Conservation (phyloP, 768 basidiomycete genomes). For the Rhodotorula diobovata region DNA sequence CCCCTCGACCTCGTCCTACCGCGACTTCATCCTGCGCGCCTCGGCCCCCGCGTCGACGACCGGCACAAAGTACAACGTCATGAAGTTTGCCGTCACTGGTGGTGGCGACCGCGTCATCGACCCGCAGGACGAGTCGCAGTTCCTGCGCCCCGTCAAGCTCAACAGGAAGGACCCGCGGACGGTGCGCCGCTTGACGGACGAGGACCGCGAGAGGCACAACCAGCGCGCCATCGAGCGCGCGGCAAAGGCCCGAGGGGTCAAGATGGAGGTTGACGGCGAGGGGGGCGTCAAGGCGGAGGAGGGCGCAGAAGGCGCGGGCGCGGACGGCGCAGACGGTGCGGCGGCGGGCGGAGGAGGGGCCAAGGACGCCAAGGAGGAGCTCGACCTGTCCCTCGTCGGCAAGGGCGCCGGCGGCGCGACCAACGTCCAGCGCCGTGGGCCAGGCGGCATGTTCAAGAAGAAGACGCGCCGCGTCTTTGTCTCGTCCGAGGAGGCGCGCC, state of each 20-base stretch:
- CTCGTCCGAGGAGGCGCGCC: slow-evolving; percentile 69
- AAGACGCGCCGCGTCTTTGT: slow-evolving; percentile 78
- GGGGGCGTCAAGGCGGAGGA: background rate
- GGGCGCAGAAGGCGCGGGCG: slow-evolving; percentile 7
- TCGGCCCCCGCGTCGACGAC: slow-evolving; percentile 4
- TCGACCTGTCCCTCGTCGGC: slow-evolving; percentile 32
- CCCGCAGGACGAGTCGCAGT: slow-evolving; percentile 62
- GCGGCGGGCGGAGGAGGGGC: background rate
- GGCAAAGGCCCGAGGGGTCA: background rate
- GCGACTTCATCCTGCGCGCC: slow-evolving; percentile 20
- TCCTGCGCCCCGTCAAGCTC: slow-evolving; percentile 72
- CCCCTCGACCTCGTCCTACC: slow-evolving; percentile 11
- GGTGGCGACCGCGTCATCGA: slow-evolving; percentile 54
- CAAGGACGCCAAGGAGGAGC: slow-evolving; percentile 23
- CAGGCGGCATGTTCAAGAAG: slow-evolving; percentile 57
- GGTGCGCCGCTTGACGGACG: slow-evolving; percentile 34
- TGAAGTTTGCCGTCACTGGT: slow-evolving; percentile 64
- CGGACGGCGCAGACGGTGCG: background rate
- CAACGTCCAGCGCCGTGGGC: slow-evolving; percentile 9
- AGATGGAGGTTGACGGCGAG: slow-evolving; percentile 22
- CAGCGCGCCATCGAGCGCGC: slow-evolving; percentile 14
- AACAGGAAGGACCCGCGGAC: slow-evolving; percentile 73
- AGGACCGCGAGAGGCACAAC: slow-evolving; percentile 31
- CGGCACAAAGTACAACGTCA: slow-evolving; percentile 86
- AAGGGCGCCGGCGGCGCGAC: slow-evolving; percentile 19